phyloP scores from a whole-genome alignment of 305 asterid genomes.

The Euphrasia arctica region DNA sequence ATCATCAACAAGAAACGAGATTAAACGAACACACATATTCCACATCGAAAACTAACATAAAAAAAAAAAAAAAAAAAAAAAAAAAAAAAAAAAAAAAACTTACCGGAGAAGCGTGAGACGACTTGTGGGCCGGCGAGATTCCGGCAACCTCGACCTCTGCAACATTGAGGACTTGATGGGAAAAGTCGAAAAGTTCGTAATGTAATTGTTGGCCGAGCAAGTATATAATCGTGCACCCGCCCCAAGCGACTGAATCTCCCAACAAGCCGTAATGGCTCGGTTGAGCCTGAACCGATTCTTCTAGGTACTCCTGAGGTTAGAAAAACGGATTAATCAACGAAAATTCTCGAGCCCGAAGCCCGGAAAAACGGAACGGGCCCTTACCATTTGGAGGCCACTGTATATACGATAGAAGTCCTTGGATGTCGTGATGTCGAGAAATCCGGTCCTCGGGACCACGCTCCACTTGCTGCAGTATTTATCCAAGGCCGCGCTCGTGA shows the following conservation, averaged over 20 bases:
- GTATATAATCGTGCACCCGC: conserved; percentile 94
- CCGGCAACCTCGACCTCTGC: conserved; percentile 89
- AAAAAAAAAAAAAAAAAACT: too few relatives aligned
- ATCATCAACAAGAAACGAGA: conserved; percentile 7
- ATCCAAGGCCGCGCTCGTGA: conserved; percentile 95
- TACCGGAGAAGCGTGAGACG: conserved; percentile 60
- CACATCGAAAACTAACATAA: too few relatives aligned
- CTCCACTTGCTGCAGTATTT: conserved; percentile 97
- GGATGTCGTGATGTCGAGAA: conserved; percentile 91
- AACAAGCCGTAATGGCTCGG: conserved; percentile 60
- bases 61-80: too few relatives aligned
- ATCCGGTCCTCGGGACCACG: conserved; percentile 88
- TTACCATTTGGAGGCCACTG: conserved; percentile 93
- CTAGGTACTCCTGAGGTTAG: conserved; percentile 70
- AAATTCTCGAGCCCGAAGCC: neutral
- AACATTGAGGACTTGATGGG: conserved; percentile 95
- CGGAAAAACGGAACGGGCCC: conserved; percentile 20
- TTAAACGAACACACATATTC: too few relatives aligned
- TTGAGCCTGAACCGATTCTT: conserved; percentile 64
- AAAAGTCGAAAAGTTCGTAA: conserved; percentile 91
- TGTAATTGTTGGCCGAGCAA: conserved; percentile 96
- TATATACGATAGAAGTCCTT: conserved; percentile 92
- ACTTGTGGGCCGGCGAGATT: conserved; percentile 46
- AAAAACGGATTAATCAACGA: conserved; percentile 11
- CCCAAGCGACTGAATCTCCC: conserved; percentile 99